Conservation (phyloP, 2,329 filamentous ascomycete species). For the Epichloe coenophiala region DNA sequence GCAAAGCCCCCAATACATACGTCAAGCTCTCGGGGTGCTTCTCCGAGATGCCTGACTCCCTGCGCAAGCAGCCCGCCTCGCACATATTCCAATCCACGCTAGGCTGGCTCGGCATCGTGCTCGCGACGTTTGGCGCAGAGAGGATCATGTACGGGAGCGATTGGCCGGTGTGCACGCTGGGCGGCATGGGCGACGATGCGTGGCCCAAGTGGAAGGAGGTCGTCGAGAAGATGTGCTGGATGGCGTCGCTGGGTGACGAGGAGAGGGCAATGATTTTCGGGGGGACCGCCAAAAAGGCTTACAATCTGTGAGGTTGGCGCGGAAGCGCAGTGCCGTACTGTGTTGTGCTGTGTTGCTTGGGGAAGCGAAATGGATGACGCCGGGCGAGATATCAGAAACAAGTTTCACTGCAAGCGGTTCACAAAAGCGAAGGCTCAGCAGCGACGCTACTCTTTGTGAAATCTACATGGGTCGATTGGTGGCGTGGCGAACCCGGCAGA, state of each 20-base stretch:
- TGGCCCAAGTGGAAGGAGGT: constrained; percentile 67
- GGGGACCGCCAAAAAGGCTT: constrained; percentile 60
- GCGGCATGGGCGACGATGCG: constrained; percentile 32
- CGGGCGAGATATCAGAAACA: too few relatives aligned
- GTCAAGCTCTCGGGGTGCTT: constrained; percentile 89
- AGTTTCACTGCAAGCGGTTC: too few relatives aligned
- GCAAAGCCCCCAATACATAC: constrained; percentile 52
- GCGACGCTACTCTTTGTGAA: too few relatives aligned
- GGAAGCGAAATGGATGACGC: neutral
- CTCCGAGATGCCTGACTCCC: constrained; percentile 54
- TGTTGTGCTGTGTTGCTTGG: too few relatives aligned
- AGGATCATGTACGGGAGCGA: constrained; percentile 85
- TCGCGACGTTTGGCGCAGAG: constrained; percentile 56
- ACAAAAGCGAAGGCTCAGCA: too few relatives aligned
- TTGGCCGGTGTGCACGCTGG: constrained; percentile 79
- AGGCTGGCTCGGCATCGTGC: constrained; percentile 59
- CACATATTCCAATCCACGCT: constrained; percentile 49
- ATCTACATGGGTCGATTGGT: too few relatives aligned
- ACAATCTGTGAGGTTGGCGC: constrained; percentile 30
- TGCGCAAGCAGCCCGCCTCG: constrained; percentile 33
- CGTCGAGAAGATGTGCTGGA: constrained; percentile 53
- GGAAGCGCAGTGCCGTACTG: too few relatives aligned
- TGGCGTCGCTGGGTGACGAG: constrained; percentile 45
- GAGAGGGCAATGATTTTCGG: constrained; percentile 58
- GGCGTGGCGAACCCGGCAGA: too few relatives aligned